Percentiles rank a stretch among this genome's conserved stretches.
Evolutionary conservation across 805 yeast genomes (phyloP).

Genomic region (Pichia gijzeniarum): DNA sequence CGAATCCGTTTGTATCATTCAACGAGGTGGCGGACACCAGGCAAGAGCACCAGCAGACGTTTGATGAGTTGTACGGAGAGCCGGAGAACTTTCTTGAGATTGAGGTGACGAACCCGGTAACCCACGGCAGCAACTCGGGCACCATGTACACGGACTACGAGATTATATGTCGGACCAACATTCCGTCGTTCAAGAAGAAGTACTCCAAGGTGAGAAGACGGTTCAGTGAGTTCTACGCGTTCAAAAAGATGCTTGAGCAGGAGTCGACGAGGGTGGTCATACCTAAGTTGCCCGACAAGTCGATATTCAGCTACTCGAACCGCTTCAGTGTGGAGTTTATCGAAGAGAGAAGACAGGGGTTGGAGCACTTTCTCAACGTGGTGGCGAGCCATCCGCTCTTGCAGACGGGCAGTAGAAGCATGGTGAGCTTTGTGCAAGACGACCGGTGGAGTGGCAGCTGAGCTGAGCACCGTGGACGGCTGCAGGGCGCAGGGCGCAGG

Average conservation of each 20-base stretch:
- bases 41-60: slow-evolving; percentile 45
- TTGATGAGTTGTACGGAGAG: slow-evolving; percentile 82
- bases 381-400: slow-evolving; percentile 92
- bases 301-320: slow-evolving; percentile 48
- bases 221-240: slow-evolving; percentile 83
- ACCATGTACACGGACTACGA: slow-evolving; percentile 88
- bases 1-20: slow-evolving; percentile 30
- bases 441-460: slow-evolving; percentile 60
- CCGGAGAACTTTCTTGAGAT: slow-evolving; percentile 93
- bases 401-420: slow-evolving; percentile 76
- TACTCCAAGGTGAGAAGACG: slow-evolving; percentile 71
- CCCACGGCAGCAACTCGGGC: slow-evolving; percentile 52
- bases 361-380: slow-evolving; percentile 67
- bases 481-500: too few relatives aligned
- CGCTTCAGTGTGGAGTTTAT: slow-evolving; percentile 78
- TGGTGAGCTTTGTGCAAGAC: slow-evolving; percentile 82
- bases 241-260: slow-evolving; percentile 63
- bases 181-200: slow-evolving; percentile 74
- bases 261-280: slow-evolving; percentile 77
- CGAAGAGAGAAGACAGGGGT: slow-evolving; percentile 74
- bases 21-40: slow-evolving; percentile 21
- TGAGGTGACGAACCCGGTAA: slow-evolving; percentile 77
- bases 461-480: background rate
- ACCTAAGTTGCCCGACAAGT: slow-evolving; percentile 87
- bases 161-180: slow-evolving; percentile 79